Conservation (phyloP, 345 rosid genomes). For the Toxicodendron radicans region DNA sequence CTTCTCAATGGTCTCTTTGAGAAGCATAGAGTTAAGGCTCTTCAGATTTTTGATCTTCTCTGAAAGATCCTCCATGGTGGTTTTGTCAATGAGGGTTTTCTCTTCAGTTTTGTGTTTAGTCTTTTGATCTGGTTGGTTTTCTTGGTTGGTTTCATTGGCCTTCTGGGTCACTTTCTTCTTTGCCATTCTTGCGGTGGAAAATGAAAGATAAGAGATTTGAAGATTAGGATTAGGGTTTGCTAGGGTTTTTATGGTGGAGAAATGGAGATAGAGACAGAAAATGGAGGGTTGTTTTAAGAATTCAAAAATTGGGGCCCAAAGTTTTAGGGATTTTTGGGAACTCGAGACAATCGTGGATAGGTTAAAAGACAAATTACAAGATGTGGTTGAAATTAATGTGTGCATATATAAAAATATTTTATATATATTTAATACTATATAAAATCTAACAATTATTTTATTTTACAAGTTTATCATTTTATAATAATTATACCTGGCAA, state of each 20-base stretch:
- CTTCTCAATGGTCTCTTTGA: conserved; percentile 53
- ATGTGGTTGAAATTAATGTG: too few relatives aligned
- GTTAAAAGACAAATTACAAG: neutral
- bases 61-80: conserved; percentile 38
- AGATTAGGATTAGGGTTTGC: conserved; percentile 43
- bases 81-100: conserved; percentile 15
- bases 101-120: conserved; percentile 7
- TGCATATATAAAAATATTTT: too few relatives aligned
- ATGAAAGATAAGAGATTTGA: conserved; percentile 13
- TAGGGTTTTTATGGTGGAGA: conserved; percentile 42
- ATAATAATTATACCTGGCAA: too few relatives aligned
- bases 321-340: conserved; percentile 9
- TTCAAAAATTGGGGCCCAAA: conserved; percentile 46
- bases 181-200: conserved; percentile 37
- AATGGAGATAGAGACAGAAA: neutral
- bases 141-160: conserved; percentile 12
- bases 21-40: conserved; percentile 54
- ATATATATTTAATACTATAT: too few relatives aligned
- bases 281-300: conserved; percentile 19
- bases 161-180: conserved; percentile 43
- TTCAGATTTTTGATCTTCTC: conserved; percentile 56
- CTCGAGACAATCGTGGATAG: neutral
- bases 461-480: too few relatives aligned
- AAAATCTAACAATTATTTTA: too few relatives aligned
- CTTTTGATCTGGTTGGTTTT: conserved; percentile 18